phyloP scores from a whole-genome alignment of 2,329 filamentous ascomycete genomes.

The Tolypocladium guangdongense region DNA sequence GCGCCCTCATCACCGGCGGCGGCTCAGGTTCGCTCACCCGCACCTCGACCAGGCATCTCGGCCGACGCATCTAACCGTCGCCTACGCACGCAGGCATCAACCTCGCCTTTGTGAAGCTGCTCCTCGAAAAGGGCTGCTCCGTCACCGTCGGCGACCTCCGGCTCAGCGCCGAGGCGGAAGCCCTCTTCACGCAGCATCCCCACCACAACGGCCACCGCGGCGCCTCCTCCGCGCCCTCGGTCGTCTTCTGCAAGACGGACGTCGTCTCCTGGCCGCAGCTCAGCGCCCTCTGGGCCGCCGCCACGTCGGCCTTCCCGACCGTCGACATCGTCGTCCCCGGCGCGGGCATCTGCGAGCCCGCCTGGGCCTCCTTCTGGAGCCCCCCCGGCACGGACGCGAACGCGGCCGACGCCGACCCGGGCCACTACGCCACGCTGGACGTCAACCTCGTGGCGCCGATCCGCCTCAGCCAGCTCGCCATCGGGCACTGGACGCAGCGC shows the following conservation, averaged over 20 bases:
- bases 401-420: slow-evolving; percentile 15
- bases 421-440: slow-evolving; percentile 23
- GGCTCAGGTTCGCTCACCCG: slow-evolving; percentile 8
- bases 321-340: slow-evolving; percentile 25
- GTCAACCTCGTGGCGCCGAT: slow-evolving; percentile 26
- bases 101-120: slow-evolving; percentile 21
- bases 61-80: background rate
- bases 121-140: slow-evolving; percentile 24
- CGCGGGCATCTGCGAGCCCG: slow-evolving; percentile 26
- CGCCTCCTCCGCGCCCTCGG: slow-evolving; percentile 6
- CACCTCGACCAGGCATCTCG: background rate
- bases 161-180: slow-evolving; percentile 21
- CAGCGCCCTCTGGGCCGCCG: slow-evolving; percentile 15
- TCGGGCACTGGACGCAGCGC: slow-evolving; percentile 23
- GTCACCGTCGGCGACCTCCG: slow-evolving; percentile 25
- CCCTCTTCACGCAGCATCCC: slow-evolving; percentile 18
- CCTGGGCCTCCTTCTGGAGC: slow-evolving; percentile 24
- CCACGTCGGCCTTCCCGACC: slow-evolving; percentile 14
- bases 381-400: slow-evolving; percentile 18
- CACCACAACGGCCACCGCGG: slow-evolving; percentile 8
- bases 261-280: slow-evolving; percentile 25
- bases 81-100: slow-evolving; percentile 19
- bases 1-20: slow-evolving; percentile 20
- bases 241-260: slow-evolving; percentile 24
- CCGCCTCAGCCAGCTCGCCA: slow-evolving; percentile 26